Evolutionary conservation across 108 stramenopile species (phyloP), one percentile per base, ranked within the genome.

Genomic region (Nitzschia palea): DNA sequence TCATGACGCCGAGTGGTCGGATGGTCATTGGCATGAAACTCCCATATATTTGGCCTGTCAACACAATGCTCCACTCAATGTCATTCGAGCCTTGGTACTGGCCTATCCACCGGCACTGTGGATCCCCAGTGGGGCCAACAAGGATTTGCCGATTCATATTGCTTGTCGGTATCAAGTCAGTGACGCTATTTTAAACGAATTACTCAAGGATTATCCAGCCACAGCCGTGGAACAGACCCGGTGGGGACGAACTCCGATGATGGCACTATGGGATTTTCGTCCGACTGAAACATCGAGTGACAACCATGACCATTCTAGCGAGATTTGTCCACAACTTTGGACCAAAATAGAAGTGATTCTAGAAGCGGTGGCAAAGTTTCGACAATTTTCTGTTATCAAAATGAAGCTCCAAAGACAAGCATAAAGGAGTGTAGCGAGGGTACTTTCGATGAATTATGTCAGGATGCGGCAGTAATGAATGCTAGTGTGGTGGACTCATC

Each of bases 91-190:
- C 3, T 50, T 80, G 27, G 22, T 70, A 18, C 32, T 55, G n/a
- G 68, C 72, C n/a, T 54, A 63, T 31, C 79, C 79, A 0, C 30
- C 45, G 0, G 62, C 59, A 5, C 25, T 65, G 0, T 23, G 3
- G 17, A 33, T 52, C 22, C 36, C 61, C 6, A 59, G 47, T 30
- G 31, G 57, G 0, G 68, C 68, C 0, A 45, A 73, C 67, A 36
- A 34, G 26, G 73, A 80, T 25, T 48, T 80, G 32, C 79, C 79
- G 12, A 31, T 80, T 6, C 73, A 73, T 33, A 40, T 80, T 5
- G 73, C 73, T 14, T 80, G 72, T 47, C 61, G 44, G 14, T 69
- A 66, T 45, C 66, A 69, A 51, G 64, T 55, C 6, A 20, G 10
- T 42, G 25, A 15, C 28, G 47, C 15, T 20, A 33, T 77, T 3